Evolutionary conservation across 306 rosid species (phyloP), one percentile per base, ranked within the genome.

Genomic region (Vachellia collinsii): DNA sequence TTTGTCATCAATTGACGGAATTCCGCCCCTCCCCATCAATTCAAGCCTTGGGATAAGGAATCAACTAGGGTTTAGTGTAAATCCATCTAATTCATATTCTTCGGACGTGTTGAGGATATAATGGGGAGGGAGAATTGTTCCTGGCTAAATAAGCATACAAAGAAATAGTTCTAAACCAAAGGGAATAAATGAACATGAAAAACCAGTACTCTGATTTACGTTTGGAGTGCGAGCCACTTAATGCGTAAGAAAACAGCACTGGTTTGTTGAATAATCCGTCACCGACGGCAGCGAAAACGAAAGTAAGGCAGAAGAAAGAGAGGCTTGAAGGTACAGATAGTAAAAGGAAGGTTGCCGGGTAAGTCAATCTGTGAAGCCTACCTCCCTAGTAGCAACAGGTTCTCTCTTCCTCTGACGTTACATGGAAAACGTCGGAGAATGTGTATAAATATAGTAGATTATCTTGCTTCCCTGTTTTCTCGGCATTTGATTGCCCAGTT

Each of bases 11-110:
- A 87, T 87, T n/a, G 77, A 77, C 54, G 81, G 91, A 58, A 90
- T 75, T 38, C 80, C 87, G n/a, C 46, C 80, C 85, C 85, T 48
- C 77, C 92, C 98, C 99, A 95, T 95, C 75, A 84, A 80, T 88
- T 83, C 76, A 61, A 85, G 76, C 47, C 44, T 73, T 16, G 22
- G 19, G 46, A 56, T 10, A 47, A 70, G 63, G 71, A 37, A 29
- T 41, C 51, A 13, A 58, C 41, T 7, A 47, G 66, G 70, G 70
- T 79, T 77, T 51, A 82, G 22, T 11, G 70, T 20, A 50, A 59
- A 47, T 5, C 36, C 84, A 71, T 75, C 7, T 2, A 8, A 38
- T 66, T 41, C 59, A 14, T n/a, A 41, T 74, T 46, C 5, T 70
- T 63, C 22, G n/a, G 4, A 63, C 75, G 37, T 62, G 66, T 23